These are phyloP conservation scores for Elaeis guineensis DNA, from an alignment of 176 grass and related monocot genomes.

Conservation along the genomic window DNA sequence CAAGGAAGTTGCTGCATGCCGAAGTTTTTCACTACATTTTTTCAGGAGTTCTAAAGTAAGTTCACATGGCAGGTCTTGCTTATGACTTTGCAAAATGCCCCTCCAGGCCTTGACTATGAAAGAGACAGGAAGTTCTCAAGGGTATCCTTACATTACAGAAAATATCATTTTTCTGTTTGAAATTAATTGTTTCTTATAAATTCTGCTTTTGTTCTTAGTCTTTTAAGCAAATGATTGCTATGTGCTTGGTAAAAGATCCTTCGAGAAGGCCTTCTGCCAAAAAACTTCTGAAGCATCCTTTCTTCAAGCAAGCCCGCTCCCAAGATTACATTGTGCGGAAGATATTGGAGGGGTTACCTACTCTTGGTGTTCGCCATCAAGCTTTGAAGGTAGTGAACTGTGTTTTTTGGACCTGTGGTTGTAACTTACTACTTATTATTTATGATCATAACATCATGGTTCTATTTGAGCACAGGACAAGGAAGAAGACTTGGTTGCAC, in stretches of 20 bases:
- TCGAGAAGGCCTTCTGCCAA: constrained; percentile 69
- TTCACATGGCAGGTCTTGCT: constrained; percentile 60
- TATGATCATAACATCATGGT: constrained; percentile 2
- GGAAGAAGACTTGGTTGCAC: constrained; percentile 77
- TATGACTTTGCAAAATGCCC: constrained; percentile 93
- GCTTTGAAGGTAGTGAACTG: constrained; percentile 63
- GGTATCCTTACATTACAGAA: constrained; percentile 38
- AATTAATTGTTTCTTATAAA: not conserved
- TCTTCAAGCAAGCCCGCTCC: constrained; percentile 93
- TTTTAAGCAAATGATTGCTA: constrained; percentile 86
- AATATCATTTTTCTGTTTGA: constrained; percentile 1
- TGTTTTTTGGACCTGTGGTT: too few relatives aligned
- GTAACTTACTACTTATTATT: not conserved
- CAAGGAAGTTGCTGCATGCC: not conserved
- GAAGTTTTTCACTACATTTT: constrained; percentile 3
- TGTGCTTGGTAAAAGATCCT: constrained; percentile 95
- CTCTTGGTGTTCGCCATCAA: constrained; percentile 71
- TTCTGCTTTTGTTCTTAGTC: constrained; percentile 35
- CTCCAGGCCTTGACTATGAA: constrained; percentile 79
- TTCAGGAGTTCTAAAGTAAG: not conserved
- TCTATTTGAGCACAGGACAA: constrained; percentile 53
- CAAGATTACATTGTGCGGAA: constrained; percentile 68
- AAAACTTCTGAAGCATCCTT: constrained; percentile 79
- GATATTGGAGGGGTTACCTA: constrained; percentile 84
- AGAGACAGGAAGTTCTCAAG: constrained; percentile 79